Percentiles rank a stretch among this genome's conserved stretches.
Evolutionary conservation across 2,329 filamentous ascomycete species (phyloP).

Genomic region (Ophiobolus disseminans): DNA sequence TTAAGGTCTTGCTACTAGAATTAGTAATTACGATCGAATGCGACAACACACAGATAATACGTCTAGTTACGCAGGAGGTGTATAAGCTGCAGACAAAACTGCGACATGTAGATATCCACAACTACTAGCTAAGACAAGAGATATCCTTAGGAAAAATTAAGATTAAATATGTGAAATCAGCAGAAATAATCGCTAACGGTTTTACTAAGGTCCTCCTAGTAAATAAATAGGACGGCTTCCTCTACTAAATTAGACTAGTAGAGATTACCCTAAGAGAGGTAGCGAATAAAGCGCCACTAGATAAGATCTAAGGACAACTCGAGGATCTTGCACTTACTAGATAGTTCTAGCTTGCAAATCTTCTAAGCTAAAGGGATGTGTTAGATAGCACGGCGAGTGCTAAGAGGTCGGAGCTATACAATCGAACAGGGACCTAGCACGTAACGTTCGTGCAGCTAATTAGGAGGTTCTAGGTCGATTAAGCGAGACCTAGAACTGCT

Average conservation of each 20-base stretch:
- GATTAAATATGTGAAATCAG: neutral
- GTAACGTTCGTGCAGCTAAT: too few relatives aligned
- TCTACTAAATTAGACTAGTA: neutral
- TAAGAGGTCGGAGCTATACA: too few relatives aligned
- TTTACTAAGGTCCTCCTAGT: constrained; percentile 5
- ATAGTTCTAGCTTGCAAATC: neutral
- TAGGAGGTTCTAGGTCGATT: too few relatives aligned
- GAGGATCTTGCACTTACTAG: neutral
- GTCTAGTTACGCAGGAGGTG: neutral
- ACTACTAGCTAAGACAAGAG: constrained; percentile 8
- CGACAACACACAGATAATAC: constrained; percentile 10
- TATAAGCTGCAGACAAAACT: too few relatives aligned
- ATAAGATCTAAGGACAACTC: neutral
- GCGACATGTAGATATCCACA: constrained; percentile 9
- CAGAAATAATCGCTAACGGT: constrained; percentile 3
- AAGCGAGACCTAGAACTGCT: too few relatives aligned
- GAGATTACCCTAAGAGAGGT: neutral
- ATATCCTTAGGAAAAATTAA: neutral
- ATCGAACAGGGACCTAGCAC: too few relatives aligned
- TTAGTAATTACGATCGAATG: constrained; percentile 2
- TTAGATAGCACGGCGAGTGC: too few relatives aligned
- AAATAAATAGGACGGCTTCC: constrained; percentile 1
- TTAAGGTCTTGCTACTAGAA: neutral
- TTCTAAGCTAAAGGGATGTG: neutral
- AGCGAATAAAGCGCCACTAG: neutral